Percentiles rank a stretch among this genome's conserved stretches.
Evolutionary conservation across 148 eudicot genomes (phyloP).

Genomic region (Tetragonia tetragonoides): DNA sequence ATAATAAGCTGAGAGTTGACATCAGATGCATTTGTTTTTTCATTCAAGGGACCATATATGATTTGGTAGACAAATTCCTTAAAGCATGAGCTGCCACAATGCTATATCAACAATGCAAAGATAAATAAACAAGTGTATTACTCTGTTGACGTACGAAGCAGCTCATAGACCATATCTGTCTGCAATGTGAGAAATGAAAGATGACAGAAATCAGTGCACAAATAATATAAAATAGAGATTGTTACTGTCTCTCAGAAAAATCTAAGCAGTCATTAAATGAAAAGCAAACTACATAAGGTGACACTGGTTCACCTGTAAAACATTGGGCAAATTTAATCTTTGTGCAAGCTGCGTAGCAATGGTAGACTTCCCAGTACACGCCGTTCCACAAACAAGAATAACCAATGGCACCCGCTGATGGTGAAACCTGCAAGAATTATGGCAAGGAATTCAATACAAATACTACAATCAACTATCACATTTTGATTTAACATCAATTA

Average conservation of each 20-base stretch:
- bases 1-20: background rate
- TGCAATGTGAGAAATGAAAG: slow-evolving; percentile 41
- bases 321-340: slow-evolving; percentile 94
- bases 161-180: slow-evolving; percentile 99
- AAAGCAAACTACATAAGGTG: slow-evolving; percentile 10
- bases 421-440: slow-evolving; percentile 66
- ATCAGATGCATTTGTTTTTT: background rate
- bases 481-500: too few species aligned
- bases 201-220: slow-evolving; percentile 20
- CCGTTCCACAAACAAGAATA: slow-evolving; percentile 99
- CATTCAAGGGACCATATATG: background rate
- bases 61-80: background rate
- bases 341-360: slow-evolving; percentile 99
- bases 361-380: slow-evolving; percentile 95
- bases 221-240: background rate
- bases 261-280: slow-evolving; percentile 1
- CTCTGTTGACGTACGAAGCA: slow-evolving; percentile 98
- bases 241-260: background rate
- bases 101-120: slow-evolving; percentile 14
- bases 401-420: slow-evolving; percentile 97
- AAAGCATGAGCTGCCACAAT: background rate
- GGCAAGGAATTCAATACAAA: background rate
- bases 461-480: too few species aligned
- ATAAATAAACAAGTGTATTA: slow-evolving; percentile 30
- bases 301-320: slow-evolving; percentile 63